Base-by-base conservation (phyloP, 768 basidiomycete species). In the Termitomyces sp. region DNA sequence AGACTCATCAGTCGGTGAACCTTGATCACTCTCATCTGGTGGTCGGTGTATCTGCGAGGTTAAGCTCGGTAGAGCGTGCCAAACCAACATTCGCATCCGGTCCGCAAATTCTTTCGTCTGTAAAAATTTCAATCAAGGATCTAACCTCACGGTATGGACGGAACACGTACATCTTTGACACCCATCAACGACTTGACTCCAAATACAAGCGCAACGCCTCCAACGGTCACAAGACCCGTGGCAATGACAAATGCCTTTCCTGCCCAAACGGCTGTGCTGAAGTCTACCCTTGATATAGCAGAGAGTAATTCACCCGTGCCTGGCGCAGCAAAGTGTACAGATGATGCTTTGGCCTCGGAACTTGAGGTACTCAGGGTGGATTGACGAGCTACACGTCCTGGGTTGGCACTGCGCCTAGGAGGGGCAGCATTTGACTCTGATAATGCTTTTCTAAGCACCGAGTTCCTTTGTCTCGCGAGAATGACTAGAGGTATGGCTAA, bases 191-290 rank as follows among this genome's bases (percentile, higher is more conserved):
- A 66, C 68, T 83, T 80, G 29, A 88, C 75, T 1, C 79, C 77
- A 63, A 73, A 77, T 3, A 82, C 70, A 5, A 81, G 67, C 0
- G 67, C 71, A 5, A 74, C 67, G 0, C 80, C 86, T 25, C 79
- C 73, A 3, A 76, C 68, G 0, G 77, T 63, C 25, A 89, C 87
- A 34, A 87, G 63, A 10, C 79, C 64, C 0, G 89, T 90, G 4
- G 89, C 86, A 41, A 89, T 77, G 3, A 78, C 73, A 40, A 91
- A 83, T 0, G 88, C 89, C 61, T 86, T 87, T 5, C 80, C 71
- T 1, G 81, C 79, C 60, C 84, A 78, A 2, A 87, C 55, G 0
- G 79, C 79, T 0, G 76, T 81, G 44, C 81, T 82, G 62, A 80
- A 78, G 37, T 71, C 67, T 52, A 70, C 61, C n/a, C 62, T 65